Base-by-base conservation (phyloP, 495 filamentous ascomycete species). In the Peziza echinospora region DNA sequence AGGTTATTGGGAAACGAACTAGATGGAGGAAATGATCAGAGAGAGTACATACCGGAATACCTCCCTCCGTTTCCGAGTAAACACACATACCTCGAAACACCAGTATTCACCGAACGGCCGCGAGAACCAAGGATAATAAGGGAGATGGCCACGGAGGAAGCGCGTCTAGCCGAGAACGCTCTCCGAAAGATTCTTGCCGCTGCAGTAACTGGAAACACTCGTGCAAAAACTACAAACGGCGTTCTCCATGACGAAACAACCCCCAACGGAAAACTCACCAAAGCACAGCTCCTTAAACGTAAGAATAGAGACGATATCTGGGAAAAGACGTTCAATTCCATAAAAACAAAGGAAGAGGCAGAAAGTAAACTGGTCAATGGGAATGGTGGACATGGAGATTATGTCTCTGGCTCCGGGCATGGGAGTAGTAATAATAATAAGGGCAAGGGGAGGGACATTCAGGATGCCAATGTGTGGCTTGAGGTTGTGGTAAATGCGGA, bases 101-200 rank as follows among this genome's bases (percentile, higher is more conserved):
- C 76, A 2, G 72, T 80, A 8, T 79, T 72, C 50, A 71, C 75
- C 0, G 65, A 71, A 40, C 69, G 80, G 41, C 76, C 80, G 43
- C 71, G 63, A 21, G 80, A 85, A 57, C 75, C 79, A 1, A 65
- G 78, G 40, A 73, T 72, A 57, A 77, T 85, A 45, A 67, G 81
- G 11, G 81, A 85, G 57, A 70, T 65, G 22, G 79, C 79, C 3
- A 80, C 78, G 3, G 71, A 80, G 57, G 76, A 82, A 53, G 79
- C 80, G 19, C 65, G 80, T 24, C 62, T 78, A 47, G 81, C 77
- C 1, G 81, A 86, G 62, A 73, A 81, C 50, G 79, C 79, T 19
- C 56, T 86, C 46, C 67, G 82, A 30, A 77, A 74, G 52, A 63
- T 85, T 41, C 71, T 78, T 49, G 62, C 41, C 62, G 71, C 54